Evolutionary conservation across 495 filamentous ascomycete species (phyloP), one percentile per base, ranked within the genome.

Genomic region (Penicillium tannophilum): DNA sequence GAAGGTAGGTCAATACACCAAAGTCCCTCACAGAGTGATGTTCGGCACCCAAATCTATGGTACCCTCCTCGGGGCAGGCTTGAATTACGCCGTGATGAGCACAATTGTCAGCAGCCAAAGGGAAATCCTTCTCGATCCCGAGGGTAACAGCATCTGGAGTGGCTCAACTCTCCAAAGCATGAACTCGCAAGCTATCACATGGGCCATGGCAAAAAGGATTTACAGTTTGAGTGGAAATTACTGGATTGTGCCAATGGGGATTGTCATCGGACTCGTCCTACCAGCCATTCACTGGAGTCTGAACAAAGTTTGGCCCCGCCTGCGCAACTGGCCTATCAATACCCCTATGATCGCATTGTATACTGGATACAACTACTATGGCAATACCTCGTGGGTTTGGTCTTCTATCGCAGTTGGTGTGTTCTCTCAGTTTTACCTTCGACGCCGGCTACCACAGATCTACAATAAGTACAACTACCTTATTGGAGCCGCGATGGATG

Each of bases 381-480:
- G 69, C 4, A 73, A 76, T 53, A 79, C 76, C 14, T 64, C 64
- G 42, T 65, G 61, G 33, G 54, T 79, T 45, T 60, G 66, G 50
- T 62, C 46, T 11, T 70, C 61, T 36, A 72, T 78, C 60, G 57
- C 64, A 28, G 57, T 73, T 9, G 77, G 81, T 10, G 65, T 82
- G 60, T 74, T 76, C 54, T 62, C 66, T 9, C 84, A 86, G 63
- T 74, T 73, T 33, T 86, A 74, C 54, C 68, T 86, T 6, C 70
- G 83, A 12, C 75, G 76, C 49, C 66, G 76, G 31, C 43, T 69
- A 4, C 82, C 84, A 9, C 35, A 65, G 6, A 66, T 79, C 35
- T 86, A 81, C 69, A 76, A 78, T 59, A 75, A 85, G 67, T 86
- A 82, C 57, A 81, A 79, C 39, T 86, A 85, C 57, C 72, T 86